Conservation (phyloP, 208 protist species). For the Angomonas deanei region DNA sequence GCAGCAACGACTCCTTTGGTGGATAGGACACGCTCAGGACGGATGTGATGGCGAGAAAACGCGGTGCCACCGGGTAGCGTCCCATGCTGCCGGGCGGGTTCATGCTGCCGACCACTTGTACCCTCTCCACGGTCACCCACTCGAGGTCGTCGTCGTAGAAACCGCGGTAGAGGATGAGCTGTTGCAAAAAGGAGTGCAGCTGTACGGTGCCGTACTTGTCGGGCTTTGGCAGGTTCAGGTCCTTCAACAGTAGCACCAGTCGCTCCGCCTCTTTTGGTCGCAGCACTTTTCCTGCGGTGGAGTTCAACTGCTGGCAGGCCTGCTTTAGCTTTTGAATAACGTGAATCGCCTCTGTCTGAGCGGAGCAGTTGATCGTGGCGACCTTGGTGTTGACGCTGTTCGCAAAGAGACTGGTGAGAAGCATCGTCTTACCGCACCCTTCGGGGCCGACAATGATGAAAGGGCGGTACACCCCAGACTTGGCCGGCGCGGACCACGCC, state of each 20-base stretch:
- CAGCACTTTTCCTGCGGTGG: constrained; percentile 92
- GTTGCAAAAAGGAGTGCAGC: constrained; percentile 96
- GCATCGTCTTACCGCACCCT: constrained; percentile 95
- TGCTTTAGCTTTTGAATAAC: constrained; percentile 96
- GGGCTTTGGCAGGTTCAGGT: constrained; percentile 96
- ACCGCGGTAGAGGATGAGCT: constrained; percentile 95
- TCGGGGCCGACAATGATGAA: constrained; percentile 97
- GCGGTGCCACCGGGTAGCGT: constrained; percentile 88
- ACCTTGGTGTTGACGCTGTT: constrained; percentile 66
- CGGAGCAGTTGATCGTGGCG: constrained; percentile 93
- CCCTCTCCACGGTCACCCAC: constrained; percentile 93
- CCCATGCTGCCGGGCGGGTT: constrained; percentile 94
- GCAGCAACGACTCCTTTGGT: constrained; percentile 86
- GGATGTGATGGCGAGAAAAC: constrained; percentile 95
- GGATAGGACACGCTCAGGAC: constrained; percentile 93
- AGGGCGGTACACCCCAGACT: constrained; percentile 78
- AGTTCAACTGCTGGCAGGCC: constrained; percentile 89
- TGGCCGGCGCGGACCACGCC: constrained; percentile 88
- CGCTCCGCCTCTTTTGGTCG: constrained; percentile 94
- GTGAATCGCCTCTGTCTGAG: constrained; percentile 93
- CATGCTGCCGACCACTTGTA: constrained; percentile 96
- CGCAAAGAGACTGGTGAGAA: constrained; percentile 89
- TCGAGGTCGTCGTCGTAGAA: constrained; percentile 96
- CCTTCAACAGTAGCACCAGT: constrained; percentile 95
- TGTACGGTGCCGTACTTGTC: constrained; percentile 97